These are phyloP conservation scores for Xylaria nigripes DNA, from an alignment of 495 filamentous ascomycete species.

Conservation along the genomic window DNA sequence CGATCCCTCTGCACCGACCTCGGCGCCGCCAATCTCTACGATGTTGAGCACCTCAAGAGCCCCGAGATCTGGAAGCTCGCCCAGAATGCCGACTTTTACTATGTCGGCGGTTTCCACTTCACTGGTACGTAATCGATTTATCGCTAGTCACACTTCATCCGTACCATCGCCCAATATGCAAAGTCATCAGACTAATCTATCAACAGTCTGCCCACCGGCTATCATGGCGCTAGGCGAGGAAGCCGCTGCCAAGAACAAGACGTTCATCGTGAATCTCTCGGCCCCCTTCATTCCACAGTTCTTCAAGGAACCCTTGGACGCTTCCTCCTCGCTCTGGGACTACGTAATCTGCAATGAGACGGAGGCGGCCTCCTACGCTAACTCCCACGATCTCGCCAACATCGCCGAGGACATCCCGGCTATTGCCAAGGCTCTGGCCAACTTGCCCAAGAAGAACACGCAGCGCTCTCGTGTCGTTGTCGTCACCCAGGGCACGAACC, in stretches of 20 bases:
- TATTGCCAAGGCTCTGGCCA: constrained; percentile 79
- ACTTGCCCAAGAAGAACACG: constrained; percentile 83
- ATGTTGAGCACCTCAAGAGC: constrained; percentile 85
- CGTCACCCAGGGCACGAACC: constrained; percentile 87
- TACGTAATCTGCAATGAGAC: constrained; percentile 96
- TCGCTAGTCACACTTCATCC: too few relatives aligned
- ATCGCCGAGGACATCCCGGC: constrained; percentile 68
- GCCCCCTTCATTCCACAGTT: constrained; percentile 95
- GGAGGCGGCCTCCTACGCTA: constrained; percentile 78
- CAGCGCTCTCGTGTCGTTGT: constrained; percentile 72
- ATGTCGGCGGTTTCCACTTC: constrained; percentile 77
- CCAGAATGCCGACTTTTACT: constrained; percentile 80
- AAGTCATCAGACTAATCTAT: constrained; percentile 5
- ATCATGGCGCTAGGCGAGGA: constrained; percentile 82
- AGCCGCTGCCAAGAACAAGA: constrained; percentile 80
- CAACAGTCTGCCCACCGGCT: constrained; percentile 81
- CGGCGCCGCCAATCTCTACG: constrained; percentile 93
- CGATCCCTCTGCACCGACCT: constrained; percentile 92
- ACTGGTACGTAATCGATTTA: constrained; percentile 36
- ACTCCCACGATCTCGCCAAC: constrained; percentile 56
- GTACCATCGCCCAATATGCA: not conserved
- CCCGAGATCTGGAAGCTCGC: constrained; percentile 86
- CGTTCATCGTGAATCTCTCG: constrained; percentile 80
- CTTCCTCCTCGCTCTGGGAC: constrained; percentile 82
- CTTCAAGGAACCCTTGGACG: constrained; percentile 93